Percentiles rank a stretch among this genome's conserved stretches.
Evolutionary conservation across 768 basidiomycete genomes (phyloP).

Genomic region (Panellus pusillus): DNA sequence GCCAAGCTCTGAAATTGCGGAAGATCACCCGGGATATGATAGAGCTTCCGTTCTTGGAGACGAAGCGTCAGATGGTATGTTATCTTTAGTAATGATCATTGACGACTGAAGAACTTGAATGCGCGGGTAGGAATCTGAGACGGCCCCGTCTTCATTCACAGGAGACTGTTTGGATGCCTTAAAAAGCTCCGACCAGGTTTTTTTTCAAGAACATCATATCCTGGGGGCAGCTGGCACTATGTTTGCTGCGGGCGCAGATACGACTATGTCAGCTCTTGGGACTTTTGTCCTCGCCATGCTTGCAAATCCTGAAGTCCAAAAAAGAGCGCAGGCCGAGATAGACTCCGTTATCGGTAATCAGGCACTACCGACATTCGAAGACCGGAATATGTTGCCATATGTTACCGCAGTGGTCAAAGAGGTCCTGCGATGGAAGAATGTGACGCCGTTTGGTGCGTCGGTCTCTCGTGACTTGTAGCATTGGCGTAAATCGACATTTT

Average conservation of each 20-base stretch:
- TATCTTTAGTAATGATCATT: too few relatives aligned
- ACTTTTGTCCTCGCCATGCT: too few relatives aligned
- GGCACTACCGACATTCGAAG: constrained; percentile 35
- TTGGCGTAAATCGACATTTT: too few relatives aligned
- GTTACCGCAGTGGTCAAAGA: constrained; percentile 1
- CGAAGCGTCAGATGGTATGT: too few relatives aligned
- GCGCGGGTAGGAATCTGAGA: background rate
- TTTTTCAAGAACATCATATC: background rate
- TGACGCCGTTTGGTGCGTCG: constrained; percentile 26
- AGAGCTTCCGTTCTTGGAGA: constrained; percentile 16
- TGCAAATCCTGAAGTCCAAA: constrained; percentile 25
- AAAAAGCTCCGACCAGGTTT: background rate
- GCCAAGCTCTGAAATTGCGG: constrained; percentile 15
- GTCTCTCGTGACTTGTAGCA: too few relatives aligned
- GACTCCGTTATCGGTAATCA: constrained; percentile 33
- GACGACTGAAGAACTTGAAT: too few relatives aligned
- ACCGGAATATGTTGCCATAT: constrained; percentile 32
- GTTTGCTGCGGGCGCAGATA: too few relatives aligned
- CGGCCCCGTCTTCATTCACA: background rate
- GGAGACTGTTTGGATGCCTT: background rate
- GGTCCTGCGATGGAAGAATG: constrained; percentile 26
- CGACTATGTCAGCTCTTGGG: too few relatives aligned
- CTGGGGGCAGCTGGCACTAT: background rate
- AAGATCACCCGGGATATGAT: constrained; percentile 5
- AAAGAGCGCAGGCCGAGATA: constrained; percentile 32